Conservation (phyloP, 805 yeast genomes). For the Candida germanica region DNA sequence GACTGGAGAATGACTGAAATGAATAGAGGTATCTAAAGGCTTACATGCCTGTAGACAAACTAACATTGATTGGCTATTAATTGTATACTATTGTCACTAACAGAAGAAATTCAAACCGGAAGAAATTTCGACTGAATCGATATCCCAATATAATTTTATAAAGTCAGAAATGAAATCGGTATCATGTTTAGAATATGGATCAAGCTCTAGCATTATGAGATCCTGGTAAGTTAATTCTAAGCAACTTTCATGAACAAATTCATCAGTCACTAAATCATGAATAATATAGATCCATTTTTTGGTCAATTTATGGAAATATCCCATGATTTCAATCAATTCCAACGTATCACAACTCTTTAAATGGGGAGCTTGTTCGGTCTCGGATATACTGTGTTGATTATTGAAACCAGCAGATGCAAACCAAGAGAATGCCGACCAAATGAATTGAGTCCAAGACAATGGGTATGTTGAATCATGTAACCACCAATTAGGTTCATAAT, state of each 20-base stretch:
- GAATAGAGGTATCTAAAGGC: too few relatives aligned
- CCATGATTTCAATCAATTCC: conserved; percentile 26
- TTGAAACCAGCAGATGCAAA: conserved; percentile 83
- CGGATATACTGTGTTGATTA: conserved; percentile 12
- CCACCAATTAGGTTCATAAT: conserved; percentile 44
- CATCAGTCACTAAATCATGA: conserved; percentile 33
- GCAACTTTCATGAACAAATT: conserved; percentile 12
- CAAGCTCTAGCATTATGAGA: conserved; percentile 40
- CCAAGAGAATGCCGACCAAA: conserved; percentile 76
- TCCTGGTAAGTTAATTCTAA: conserved; percentile 40
- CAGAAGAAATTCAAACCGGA: conserved; percentile 13
- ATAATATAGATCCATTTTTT: conserved; percentile 35
- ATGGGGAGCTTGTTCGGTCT: conserved; percentile 5
- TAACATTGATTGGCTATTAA: too few relatives aligned
- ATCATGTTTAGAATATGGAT: conserved; percentile 40
- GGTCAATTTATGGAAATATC: conserved; percentile 38
- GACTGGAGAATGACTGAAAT: too few relatives aligned
- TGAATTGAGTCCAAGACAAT: conserved; percentile 52
- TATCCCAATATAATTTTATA: conserved; percentile 25
- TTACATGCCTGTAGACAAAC: too few relatives aligned
- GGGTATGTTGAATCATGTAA: conserved; percentile 41
- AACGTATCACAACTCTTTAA: conserved; percentile 8
- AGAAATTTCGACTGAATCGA: conserved; percentile 16
- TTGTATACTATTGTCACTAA: conserved; percentile 3
- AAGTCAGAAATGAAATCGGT: conserved; percentile 34